Percentiles rank a stretch among this genome's conserved stretches.
phyloP scores from a whole-genome alignment of 2,329 filamentous ascomycete genomes.

The Blastomyces percursus region DNA sequence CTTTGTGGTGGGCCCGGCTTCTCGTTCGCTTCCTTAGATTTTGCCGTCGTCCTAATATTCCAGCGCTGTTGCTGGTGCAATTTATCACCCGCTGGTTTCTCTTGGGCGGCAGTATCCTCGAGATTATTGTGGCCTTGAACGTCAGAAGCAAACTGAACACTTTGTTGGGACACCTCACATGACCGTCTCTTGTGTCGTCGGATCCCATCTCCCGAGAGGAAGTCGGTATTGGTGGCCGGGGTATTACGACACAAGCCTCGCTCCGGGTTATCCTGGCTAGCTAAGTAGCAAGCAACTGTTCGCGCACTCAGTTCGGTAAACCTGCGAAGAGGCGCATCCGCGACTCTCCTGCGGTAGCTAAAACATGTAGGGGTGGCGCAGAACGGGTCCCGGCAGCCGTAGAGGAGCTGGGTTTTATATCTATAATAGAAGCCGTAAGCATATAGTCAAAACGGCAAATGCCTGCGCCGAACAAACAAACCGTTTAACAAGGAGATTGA shows the following conservation, averaged over 20 bases:
- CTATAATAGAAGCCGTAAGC: constrained; percentile 34
- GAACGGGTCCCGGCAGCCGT: constrained; percentile 58
- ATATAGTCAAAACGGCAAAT: neutral
- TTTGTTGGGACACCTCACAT: neutral
- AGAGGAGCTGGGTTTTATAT: constrained; percentile 69
- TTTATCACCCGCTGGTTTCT: neutral
- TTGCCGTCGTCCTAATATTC: neutral
- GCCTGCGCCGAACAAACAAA: constrained; percentile 26
- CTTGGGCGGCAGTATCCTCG: neutral
- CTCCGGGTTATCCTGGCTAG: constrained; percentile 67
- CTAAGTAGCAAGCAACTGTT: constrained; percentile 67
- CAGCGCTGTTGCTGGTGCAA: neutral
- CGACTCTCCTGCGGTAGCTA: constrained; percentile 59
- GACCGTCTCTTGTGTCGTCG: neutral
- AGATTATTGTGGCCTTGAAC: neutral
- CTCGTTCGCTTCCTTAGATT: neutral
- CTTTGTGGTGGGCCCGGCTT: constrained; percentile 11
- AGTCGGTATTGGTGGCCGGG: constrained; percentile 13
- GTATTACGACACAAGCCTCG: constrained; percentile 52
- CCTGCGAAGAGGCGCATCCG: constrained; percentile 59
- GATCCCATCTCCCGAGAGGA: constrained; percentile 1
- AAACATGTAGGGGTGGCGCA: constrained; percentile 73
- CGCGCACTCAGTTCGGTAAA: constrained; percentile 75
- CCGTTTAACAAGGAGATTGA: constrained; percentile 57
- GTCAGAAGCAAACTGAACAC: neutral